Base-by-base conservation (phyloP, 345 rosid species). In the Firmiana major region DNA sequence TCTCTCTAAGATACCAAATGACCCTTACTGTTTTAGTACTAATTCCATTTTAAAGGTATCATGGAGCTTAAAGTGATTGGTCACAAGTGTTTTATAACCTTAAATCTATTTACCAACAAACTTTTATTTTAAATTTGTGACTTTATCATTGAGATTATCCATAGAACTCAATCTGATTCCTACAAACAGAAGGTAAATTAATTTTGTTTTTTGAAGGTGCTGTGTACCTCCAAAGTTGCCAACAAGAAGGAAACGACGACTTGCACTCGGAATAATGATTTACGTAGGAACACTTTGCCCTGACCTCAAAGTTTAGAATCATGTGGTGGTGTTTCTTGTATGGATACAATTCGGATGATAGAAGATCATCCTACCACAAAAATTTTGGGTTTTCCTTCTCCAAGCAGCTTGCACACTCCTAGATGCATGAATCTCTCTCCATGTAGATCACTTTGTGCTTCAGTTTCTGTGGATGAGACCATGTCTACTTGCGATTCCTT, bases 401-500 rank as follows among this genome's bases (percentile, higher is more conserved):
- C 59, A 48, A 48, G 59, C 58, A 48, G 58, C 28, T 19, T 60
- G 57, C 4, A 3, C 38, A 66, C 12, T 28, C 55, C 69, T 78
- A 8, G 75, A 57, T 21, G 62, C 74, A 48, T 28, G 58, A 38
- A 48, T 70, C 9, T 28, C 16, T 48, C 57, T 70, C 57, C 74
- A 49, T 48, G 43, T 54, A 49, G 58, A 70, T 70, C 74, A 70
- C 16, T 74, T 73, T 48, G 36, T n/a, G 79, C 55, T 48, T 78
- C 79, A 13, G 70, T 62, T 54, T 78, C 79, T 46, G 6, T 81
- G 79, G 84, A 81, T 69, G 79, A 78, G 78, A 68, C 76, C n/a
- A 78, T 81, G 79, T 81, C 84, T 31, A 81, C 81, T 64, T 51
- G 84, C 6, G 45, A 74, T 63, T 81, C 84, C 6, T 17, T 81